phyloP scores from a whole-genome alignment of 1,139 yeast genomes.

The Scheffersomyces cryptocercus region DNA sequence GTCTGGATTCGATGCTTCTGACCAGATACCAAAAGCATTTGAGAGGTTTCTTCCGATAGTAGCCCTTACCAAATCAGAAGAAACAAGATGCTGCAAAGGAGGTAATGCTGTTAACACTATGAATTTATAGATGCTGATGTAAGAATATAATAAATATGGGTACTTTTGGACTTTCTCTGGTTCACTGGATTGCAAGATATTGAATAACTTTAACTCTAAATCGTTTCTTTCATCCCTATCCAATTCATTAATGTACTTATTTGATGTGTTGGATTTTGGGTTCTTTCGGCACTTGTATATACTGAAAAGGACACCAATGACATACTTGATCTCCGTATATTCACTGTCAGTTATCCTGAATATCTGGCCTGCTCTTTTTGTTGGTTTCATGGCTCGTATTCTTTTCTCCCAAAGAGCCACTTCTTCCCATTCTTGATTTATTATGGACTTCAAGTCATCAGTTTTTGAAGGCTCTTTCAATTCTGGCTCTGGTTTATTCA shows the following conservation, averaged over 20 bases:
- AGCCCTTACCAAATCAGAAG: conserved; percentile 42
- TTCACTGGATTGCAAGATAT: conserved; percentile 58
- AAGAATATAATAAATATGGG: conserved; percentile 54
- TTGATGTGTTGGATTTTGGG: not conserved
- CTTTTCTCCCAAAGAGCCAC: conserved; percentile 40
- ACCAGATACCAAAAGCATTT: conserved; percentile 80
- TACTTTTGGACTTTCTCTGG: conserved; percentile 45
- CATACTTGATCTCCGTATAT: conserved; percentile 40
- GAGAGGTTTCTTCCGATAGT: conserved; percentile 65
- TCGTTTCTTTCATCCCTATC: conserved; percentile 9
- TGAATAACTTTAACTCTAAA: conserved; percentile 35
- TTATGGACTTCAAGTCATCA: conserved; percentile 23
- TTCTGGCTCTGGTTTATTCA: conserved; percentile 22
- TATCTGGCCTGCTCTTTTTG: conserved; percentile 27
- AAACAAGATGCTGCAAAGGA: conserved; percentile 37
- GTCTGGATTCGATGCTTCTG: conserved; percentile 31
- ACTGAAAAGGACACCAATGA: conserved; percentile 32
- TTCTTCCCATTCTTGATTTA: conserved; percentile 27
- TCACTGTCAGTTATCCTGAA: conserved; percentile 40
- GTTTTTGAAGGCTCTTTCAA: conserved; percentile 19
- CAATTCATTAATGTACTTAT: conserved; percentile 10
- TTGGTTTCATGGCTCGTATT: conserved; percentile 24
- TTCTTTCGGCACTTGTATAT: conserved; percentile 15
- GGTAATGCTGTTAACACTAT: conserved; percentile 44
- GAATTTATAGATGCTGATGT: conserved; percentile 53